phyloP scores from a whole-genome alignment of 495 filamentous ascomycete genomes.

The Thermochaetoides thermophila region DNA sequence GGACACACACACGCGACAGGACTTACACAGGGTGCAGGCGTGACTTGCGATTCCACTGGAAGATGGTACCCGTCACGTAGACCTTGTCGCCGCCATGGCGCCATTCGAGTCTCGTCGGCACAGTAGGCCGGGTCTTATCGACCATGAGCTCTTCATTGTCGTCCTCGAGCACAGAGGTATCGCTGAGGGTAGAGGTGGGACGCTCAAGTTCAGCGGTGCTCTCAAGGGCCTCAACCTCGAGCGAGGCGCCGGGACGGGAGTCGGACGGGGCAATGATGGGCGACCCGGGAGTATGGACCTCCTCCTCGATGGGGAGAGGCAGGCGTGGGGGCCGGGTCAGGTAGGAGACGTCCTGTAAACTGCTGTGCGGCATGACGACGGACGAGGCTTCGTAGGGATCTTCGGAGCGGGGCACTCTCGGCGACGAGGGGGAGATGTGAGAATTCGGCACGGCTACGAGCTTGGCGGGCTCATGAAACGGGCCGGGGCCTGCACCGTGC shows the following conservation, averaged over 20 bases:
- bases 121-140: conserved; percentile 45
- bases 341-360: conserved; percentile 40
- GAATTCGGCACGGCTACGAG: conserved; percentile 37
- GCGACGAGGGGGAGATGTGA: conserved; percentile 17
- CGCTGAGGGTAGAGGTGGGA: conserved; percentile 49
- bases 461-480: conserved; percentile 21
- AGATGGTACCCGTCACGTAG: conserved; percentile 93
- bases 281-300: conserved; percentile 70
- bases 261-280: conserved; percentile 61
- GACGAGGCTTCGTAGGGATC: conserved; percentile 23
- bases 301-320: conserved; percentile 83
- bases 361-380: conserved; percentile 25
- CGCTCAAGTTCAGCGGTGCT: conserved; percentile 30
- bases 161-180: conserved; percentile 52
- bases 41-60: conserved; percentile 87
- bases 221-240: conserved; percentile 34
- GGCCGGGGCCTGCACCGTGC: conserved; percentile 4
- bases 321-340: conserved; percentile 69
- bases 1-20: background rate
- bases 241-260: conserved; percentile 32
- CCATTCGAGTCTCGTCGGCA: conserved; percentile 80
- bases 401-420: conserved; percentile 20
- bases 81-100: conserved; percentile 63
- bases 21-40: conserved; percentile 71
- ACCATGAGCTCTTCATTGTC: conserved; percentile 65